A percentile compares a stretch with the other conserved stretches of the same genome.
Conservation (phyloP, 106 monocot species). For the Acorus calamus region DNA sequence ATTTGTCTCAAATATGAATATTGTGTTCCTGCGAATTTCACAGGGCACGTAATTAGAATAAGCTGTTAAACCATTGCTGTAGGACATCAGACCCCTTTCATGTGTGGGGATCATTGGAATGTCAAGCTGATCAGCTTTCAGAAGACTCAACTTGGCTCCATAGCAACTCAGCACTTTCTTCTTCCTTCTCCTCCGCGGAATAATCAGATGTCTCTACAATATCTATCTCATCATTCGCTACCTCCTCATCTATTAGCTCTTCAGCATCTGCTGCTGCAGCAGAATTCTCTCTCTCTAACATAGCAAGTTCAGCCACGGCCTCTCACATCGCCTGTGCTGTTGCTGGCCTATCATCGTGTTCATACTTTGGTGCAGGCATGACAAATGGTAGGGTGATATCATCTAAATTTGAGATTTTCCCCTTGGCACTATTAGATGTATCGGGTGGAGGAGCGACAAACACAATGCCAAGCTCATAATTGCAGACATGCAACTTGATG, state of each 20-base stretch:
- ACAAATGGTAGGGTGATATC: slow-evolving; percentile 58
- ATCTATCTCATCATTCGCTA: slow-evolving; percentile 35
- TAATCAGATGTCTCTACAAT: slow-evolving; percentile 15
- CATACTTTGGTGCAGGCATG: slow-evolving; percentile 66
- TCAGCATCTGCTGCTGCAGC: slow-evolving; percentile 2
- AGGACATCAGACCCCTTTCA: too few species aligned
- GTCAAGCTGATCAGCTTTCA: slow-evolving; percentile 12
- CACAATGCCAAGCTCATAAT: slow-evolving; percentile 81
- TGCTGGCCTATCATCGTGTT: slow-evolving; percentile 47
- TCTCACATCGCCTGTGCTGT: slow-evolving; percentile 70
- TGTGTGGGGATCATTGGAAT: too few species aligned
- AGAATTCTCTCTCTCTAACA: slow-evolving; percentile 14
- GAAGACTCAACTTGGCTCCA: slow-evolving; percentile 68
- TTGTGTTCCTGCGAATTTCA: too few species aligned
- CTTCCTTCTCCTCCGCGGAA: slow-evolving; percentile 46
- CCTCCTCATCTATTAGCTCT: slow-evolving; percentile 31
- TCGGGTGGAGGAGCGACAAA: slow-evolving; percentile 36
- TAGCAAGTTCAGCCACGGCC: slow-evolving; percentile 30
- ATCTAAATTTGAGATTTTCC: slow-evolving; percentile 27
- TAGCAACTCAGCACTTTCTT: slow-evolving; percentile 85
- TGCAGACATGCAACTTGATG: slow-evolving; percentile 53
- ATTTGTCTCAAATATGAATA: too few species aligned
- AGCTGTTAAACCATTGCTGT: too few species aligned
- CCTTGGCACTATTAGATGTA: background rate
- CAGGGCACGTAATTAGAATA: too few species aligned